Evolutionary conservation across 139 green algal species (phyloP).

Genomic region (Zygnema circumcarinatum): DNA sequence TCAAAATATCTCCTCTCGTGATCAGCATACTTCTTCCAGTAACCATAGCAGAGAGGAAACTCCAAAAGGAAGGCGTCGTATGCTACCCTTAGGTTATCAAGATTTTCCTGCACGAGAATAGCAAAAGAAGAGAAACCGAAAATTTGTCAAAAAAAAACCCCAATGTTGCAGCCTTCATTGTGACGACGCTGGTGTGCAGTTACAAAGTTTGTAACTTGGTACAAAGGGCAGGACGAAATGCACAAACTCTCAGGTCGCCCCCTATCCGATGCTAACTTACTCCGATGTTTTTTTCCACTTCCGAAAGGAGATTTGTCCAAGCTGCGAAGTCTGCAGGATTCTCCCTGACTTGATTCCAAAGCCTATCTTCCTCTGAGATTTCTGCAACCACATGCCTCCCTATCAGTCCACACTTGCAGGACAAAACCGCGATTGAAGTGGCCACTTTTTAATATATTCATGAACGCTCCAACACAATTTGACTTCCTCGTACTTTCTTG

Average conservation of each 20-base stretch:
- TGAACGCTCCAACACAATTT: neutral
- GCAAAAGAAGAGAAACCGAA: neutral
- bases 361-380: slow-evolving; percentile 39
- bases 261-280: too few species aligned
- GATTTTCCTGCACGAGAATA: slow-evolving; percentile 68
- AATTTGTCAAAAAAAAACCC: neutral
- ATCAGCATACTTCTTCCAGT: slow-evolving; percentile 91
- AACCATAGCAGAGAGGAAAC: slow-evolving; percentile 86
- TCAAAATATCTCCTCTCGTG: slow-evolving; percentile 32
- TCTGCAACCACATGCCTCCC: neutral
- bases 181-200: too few species aligned
- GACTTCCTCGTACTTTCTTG: neutral
- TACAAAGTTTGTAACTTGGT: too few species aligned
- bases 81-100: slow-evolving; percentile 64
- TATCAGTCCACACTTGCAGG: neutral
- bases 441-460: neutral
- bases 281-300: slow-evolving; percentile 64
- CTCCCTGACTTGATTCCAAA: slow-evolving; percentile 62
- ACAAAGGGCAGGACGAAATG: too few species aligned
- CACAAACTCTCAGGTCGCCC: too few species aligned
- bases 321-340: slow-evolving; percentile 74
- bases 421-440: neutral
- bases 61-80: slow-evolving; percentile 80
- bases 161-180: too few species aligned
- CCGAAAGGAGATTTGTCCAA: slow-evolving; percentile 74